A percentile compares a stretch with the other conserved stretches of the same genome.
phyloP scores from a whole-genome alignment of 192 early-diverging fungal species.

The Coemansia sp. region DNA sequence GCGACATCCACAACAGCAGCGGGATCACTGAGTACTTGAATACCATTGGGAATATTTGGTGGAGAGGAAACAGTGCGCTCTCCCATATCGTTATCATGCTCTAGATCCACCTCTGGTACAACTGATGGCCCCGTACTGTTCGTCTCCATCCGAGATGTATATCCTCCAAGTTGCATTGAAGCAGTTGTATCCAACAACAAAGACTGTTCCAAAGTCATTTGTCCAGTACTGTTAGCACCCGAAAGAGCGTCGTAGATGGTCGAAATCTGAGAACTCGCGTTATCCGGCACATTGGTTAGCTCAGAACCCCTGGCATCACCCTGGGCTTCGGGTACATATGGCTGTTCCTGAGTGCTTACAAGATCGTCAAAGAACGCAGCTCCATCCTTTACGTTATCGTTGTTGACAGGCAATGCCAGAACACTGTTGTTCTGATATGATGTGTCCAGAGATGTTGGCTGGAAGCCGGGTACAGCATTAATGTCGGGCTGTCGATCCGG shows the following conservation, averaged over 20 bases:
- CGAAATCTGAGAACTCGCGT: not conserved
- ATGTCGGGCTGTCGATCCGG: slow-evolving; percentile 13
- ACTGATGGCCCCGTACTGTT: not conserved
- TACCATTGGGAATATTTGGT: not conserved
- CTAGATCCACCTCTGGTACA: not conserved
- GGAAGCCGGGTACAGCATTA: not conserved
- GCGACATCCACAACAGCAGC: slow-evolving; percentile 1
- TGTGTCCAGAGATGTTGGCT: not conserved
- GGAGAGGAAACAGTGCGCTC: not conserved
- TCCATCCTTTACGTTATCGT: slow-evolving; percentile 11
- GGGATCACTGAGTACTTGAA: not conserved
- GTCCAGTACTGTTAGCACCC: not conserved
- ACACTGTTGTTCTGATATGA: not conserved
- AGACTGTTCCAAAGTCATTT: not conserved
- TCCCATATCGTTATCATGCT: not conserved
- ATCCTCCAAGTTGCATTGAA: not conserved
- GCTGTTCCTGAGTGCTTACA: slow-evolving; percentile 1
- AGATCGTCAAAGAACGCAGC: slow-evolving; percentile 51
- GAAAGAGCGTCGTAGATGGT: not conserved
- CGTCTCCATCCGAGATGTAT: not conserved
- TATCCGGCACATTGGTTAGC: not conserved
- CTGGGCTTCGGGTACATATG: not conserved
- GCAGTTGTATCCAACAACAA: not conserved
- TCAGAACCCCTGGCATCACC: no score
- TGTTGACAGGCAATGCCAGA: not conserved